Conservation (phyloP, 139 green algal genomes). For the Desmodesmus armatus region DNA sequence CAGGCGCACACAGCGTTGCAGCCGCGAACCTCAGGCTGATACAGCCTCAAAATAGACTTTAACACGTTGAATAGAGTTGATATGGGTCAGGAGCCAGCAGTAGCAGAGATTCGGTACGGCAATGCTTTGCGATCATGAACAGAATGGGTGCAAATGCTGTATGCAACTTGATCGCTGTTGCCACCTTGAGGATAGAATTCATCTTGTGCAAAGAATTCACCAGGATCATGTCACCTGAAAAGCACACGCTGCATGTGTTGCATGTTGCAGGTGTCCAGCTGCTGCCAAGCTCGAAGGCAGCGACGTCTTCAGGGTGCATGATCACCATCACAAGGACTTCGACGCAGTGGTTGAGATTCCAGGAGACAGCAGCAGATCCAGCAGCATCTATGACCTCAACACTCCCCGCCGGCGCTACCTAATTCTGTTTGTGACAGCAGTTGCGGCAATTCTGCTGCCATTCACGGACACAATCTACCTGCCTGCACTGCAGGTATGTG, state of each 20-base stretch:
- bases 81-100: no score
- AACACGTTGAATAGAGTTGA: no score
- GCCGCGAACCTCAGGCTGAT: no score
- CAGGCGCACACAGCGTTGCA: no score
- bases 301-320: background rate
- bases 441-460: background rate
- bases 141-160: background rate
- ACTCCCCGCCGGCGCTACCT: background rate
- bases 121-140: background rate
- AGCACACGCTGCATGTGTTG: background rate
- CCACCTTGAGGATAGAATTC: background rate
- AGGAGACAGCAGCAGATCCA: background rate
- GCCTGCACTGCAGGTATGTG: background rate
- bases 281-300: background rate
- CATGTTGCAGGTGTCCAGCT: background rate
- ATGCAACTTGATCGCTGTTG: background rate
- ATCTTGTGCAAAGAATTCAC: background rate
- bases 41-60: no score
- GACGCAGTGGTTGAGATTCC: background rate
- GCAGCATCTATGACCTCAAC: constrained; percentile 13
- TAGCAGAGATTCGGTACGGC: no score
- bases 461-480: background rate
- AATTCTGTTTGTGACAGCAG: background rate
- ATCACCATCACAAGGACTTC: background rate
- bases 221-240: no score